Conservation (phyloP, 2,329 filamentous ascomycete genomes). For the Chaetomium sp. region DNA sequence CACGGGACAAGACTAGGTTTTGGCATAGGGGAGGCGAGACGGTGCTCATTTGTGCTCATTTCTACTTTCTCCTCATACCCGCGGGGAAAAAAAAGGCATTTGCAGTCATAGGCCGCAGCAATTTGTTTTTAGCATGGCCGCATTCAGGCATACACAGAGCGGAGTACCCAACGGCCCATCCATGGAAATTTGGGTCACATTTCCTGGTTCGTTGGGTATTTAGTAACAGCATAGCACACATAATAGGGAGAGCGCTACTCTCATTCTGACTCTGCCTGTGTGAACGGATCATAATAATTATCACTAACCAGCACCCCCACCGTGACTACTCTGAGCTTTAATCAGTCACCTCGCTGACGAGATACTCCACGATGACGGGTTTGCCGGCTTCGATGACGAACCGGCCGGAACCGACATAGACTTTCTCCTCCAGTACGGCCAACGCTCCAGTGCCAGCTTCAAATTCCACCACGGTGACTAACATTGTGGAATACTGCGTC, state of each 20-base stretch:
- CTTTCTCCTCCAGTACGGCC: constrained; percentile 32
- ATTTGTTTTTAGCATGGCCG: background rate
- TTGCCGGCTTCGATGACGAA: constrained; percentile 37
- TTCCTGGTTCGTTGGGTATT: no score
- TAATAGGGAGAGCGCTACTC: no score
- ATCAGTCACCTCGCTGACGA: constrained; percentile 35
- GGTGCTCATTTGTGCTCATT: background rate
- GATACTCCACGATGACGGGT: constrained; percentile 37
- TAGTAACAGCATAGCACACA: no score
- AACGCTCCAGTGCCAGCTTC: constrained; percentile 32
- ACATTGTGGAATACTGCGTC: background rate
- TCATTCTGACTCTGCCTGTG: no score
- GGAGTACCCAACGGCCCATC: no score
- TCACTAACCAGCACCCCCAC: background rate
- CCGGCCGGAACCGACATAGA: constrained; percentile 36
- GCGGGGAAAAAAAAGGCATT: background rate
- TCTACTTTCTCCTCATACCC: background rate
- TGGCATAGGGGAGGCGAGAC: constrained; percentile 1
- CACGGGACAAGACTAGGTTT: background rate
- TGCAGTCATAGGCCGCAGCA: background rate
- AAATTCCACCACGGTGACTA: constrained; percentile 33
- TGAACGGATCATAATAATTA: background rate
- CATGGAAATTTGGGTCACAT: no score
- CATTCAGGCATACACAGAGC: no score
- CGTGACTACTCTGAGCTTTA: background rate